These are phyloP conservation scores for Leccinum pseudoinsigne DNA, from an alignment of 1,284 basidiomycete species.

Conservation along the genomic window DNA sequence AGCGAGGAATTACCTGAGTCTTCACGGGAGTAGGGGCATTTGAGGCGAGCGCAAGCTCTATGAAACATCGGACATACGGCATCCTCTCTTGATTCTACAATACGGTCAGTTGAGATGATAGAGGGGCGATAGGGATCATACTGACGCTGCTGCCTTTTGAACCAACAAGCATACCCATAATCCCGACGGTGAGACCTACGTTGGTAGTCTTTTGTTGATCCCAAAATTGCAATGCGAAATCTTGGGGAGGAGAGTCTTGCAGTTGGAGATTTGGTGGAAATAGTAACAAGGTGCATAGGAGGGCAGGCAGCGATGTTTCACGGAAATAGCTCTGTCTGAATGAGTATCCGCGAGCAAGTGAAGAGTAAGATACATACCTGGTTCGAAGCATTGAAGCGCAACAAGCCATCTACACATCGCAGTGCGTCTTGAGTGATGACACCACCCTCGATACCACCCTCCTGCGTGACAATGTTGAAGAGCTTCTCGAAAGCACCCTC, in stretches of 20 bases:
- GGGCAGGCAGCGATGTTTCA: constrained; percentile 83
- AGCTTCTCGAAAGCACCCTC: constrained; percentile 97
- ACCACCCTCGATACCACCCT: constrained; percentile 93
- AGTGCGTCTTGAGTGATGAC: constrained; percentile 87
- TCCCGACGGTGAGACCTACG: constrained; percentile 73
- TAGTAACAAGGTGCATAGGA: constrained; percentile 82
- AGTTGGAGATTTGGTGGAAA: constrained; percentile 76
- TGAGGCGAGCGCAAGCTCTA: constrained; percentile 88
- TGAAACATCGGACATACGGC: constrained; percentile 79
- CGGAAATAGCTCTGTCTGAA: constrained; percentile 88
- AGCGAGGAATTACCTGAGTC: constrained; percentile 57
- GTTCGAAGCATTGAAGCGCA: constrained; percentile 94
- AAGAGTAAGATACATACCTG: constrained; percentile 56
- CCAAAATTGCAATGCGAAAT: constrained; percentile 97
- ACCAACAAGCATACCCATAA: constrained; percentile 75
- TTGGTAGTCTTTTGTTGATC: constrained; percentile 87
- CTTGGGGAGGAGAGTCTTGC: constrained; percentile 76
- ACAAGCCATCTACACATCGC: constrained; percentile 79
- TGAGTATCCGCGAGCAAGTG: constrained; percentile 6
- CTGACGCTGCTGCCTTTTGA: constrained; percentile 69
- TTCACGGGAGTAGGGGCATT: constrained; percentile 90
- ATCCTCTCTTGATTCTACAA: constrained; percentile 56
- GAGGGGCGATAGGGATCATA: neutral
- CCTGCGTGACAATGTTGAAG: constrained; percentile 84
- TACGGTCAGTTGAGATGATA: constrained; percentile 6